A percentile compares a stretch with the other conserved stretches of the same genome.
phyloP scores from a whole-genome alignment of 495 filamentous ascomycete species.

The Hypoxylon trugodes region DNA sequence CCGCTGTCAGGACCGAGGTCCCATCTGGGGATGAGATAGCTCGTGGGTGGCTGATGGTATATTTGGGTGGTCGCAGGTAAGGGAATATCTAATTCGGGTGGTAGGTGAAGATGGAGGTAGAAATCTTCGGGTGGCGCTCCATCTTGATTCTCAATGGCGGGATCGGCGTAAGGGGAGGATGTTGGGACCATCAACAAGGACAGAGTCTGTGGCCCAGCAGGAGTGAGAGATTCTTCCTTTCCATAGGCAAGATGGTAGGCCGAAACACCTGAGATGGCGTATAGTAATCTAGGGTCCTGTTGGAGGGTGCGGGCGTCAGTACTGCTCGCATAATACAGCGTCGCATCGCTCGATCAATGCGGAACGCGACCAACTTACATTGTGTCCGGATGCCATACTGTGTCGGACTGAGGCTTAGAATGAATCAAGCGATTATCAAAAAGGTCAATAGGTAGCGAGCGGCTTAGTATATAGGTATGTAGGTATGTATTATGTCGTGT shows the following conservation, averaged over 20 bases:
- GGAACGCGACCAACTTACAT: slow-evolving; percentile 49
- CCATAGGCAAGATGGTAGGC: slow-evolving; percentile 91
- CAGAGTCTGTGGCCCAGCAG: slow-evolving; percentile 85
- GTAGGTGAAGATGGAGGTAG: slow-evolving; percentile 91
- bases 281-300: slow-evolving; percentile 80
- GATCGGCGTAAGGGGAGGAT: slow-evolving; percentile 72
- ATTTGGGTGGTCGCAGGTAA: slow-evolving; percentile 93
- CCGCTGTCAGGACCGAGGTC: slow-evolving; percentile 85
- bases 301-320: slow-evolving; percentile 19
- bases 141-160: slow-evolving; percentile 62
- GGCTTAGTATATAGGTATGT: slow-evolving; percentile 4
- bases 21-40: slow-evolving; percentile 93
- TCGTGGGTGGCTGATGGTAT: slow-evolving; percentile 87
- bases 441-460: slow-evolving; percentile 2
- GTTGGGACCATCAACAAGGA: slow-evolving; percentile 95
- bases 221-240: slow-evolving; percentile 80
- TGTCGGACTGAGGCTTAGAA: slow-evolving; percentile 19
- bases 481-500: slow-evolving; percentile 5
- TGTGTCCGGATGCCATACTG: slow-evolving; percentile 59
- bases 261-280: slow-evolving; percentile 81
- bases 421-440: slow-evolving; percentile 4
- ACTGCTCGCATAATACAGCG: slow-evolving; percentile 8
- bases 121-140: slow-evolving; percentile 84
- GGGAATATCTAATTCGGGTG: slow-evolving; percentile 91
- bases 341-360: slow-evolving; percentile 11